Base-by-base conservation (phyloP, 306 rosid genomes). In the Vicia villosa region DNA sequence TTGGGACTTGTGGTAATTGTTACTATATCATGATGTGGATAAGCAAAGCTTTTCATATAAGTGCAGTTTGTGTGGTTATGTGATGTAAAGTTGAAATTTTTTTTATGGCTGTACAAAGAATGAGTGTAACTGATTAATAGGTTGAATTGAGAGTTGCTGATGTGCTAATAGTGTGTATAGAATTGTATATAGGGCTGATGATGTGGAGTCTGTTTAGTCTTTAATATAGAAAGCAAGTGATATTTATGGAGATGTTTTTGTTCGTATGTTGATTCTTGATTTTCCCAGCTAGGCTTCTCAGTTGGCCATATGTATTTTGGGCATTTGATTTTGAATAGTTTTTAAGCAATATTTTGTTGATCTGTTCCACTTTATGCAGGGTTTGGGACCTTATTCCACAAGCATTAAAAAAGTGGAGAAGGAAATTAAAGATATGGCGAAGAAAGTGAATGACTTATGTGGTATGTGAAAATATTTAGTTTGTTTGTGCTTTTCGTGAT, bases 401-500 rank as follows among this genome's bases (percentile, higher is more conserved):
- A 81, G 82, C 69, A 95, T 91, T 40, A 95, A 95, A 83, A 86
- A 87, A 59, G 91, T 36, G 5, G 99, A 95, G 81, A 95, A 91
- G 78, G 99, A 95, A 78, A 89, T 95, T 32, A 95, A 95, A 81
- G 99, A 87, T 5, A 87, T 86, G 99, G 99, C 97, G 5, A 95
- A 95, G 86, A 89, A 89, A 78, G 95, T 95, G 66, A 95, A 95
- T 80, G 99, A 95, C 75, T 79, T 95, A 42, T 83, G 92, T 58
- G 99, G 99, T 95, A 80, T 59, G 82, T 69, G 68, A 46, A 32
- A 20, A 22, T 19, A 0, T 59, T 49, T 57, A 30, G 73, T 49
- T 58, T 73, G 51, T 68, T 37, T 61, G 6, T 52, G 37, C 34
- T 26, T 45, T 13, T 36, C 58, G 17, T 56, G 52, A 13, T 64